phyloP scores from a whole-genome alignment of 345 rosid species.

The Gossypium ekmanianum region DNA sequence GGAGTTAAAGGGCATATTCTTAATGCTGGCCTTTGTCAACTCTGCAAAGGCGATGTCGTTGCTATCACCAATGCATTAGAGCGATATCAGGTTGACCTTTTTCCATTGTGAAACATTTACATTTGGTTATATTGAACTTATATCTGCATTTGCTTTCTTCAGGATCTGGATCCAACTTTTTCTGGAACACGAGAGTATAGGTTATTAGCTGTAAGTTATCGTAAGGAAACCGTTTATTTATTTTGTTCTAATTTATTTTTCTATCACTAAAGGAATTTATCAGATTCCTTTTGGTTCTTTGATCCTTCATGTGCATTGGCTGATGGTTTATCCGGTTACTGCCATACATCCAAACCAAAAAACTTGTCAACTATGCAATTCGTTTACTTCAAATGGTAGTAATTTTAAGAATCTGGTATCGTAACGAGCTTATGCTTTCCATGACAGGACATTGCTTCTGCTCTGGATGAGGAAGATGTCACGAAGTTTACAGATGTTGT shows the following conservation, averaged over 20 bases:
- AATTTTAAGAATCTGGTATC: neutral
- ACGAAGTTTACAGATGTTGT: conserved; percentile 76
- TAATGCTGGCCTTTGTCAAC: conserved; percentile 93
- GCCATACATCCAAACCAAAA: neutral
- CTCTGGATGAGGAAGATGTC: conserved; percentile 90
- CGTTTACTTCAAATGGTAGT: neutral
- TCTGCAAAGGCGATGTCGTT: conserved; percentile 87
- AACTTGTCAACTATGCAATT: neutral
- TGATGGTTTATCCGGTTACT: neutral
- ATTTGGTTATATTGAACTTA: neutral
- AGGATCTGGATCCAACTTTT: conserved; percentile 6
- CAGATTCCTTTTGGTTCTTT: neutral
- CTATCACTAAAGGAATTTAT: neutral
- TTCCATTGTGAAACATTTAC: neutral
- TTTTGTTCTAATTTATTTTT: neutral
- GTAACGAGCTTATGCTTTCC: neutral
- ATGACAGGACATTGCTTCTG: conserved; percentile 73
- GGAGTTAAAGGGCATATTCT: conserved; percentile 99
- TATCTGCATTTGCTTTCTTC: conserved; percentile 1
- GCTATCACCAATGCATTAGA: conserved; percentile 87
- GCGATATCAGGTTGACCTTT: conserved; percentile 66
- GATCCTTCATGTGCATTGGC: neutral
- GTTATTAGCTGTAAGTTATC: conserved; percentile 3
- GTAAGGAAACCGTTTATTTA: neutral
- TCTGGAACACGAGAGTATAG: conserved; percentile 2